phyloP scores from a whole-genome alignment of 2,329 filamentous ascomycete genomes.

The Endoconidiophora polonica region DNA sequence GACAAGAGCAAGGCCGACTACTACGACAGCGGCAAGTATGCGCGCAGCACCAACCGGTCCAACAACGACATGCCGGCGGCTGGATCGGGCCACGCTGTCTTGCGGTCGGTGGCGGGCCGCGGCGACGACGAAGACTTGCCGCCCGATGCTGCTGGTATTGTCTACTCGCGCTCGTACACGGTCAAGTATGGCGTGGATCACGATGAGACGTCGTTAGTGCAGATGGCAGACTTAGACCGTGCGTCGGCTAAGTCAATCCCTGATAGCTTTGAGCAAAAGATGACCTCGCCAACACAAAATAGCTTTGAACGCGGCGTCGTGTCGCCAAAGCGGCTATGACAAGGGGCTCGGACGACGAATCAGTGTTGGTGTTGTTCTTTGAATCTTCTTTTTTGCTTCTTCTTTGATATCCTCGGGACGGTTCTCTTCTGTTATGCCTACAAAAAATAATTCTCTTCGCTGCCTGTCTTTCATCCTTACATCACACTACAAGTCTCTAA shows the following conservation, averaged over 20 bases:
- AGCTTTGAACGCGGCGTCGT: neutral
- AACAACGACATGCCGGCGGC: neutral
- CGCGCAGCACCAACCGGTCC: neutral
- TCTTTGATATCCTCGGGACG: neutral
- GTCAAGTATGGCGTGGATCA: conserved; percentile 8
- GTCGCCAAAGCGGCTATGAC: neutral
- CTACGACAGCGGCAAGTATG: conserved; percentile 16
- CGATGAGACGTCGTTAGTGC: conserved; percentile 8
- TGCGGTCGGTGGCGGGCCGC: conserved; percentile 1
- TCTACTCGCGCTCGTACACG: conserved; percentile 6
- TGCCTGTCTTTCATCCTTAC: neutral
- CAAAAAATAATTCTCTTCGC: neutral
- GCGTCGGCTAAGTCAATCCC: neutral
- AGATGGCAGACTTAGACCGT: conserved; percentile 10
- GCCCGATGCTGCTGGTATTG: neutral
- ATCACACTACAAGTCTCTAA: neutral
- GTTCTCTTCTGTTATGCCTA: neutral
- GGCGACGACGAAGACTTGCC: neutral
- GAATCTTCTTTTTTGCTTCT: neutral
- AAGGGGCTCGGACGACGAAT: neutral
- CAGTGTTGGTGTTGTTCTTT: neutral
- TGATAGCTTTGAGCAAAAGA: conserved; percentile 7
- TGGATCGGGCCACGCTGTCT: neutral
- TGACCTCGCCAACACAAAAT: conserved; percentile 3
- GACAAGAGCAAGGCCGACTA: conserved; percentile 13